Conservation (phyloP, 176 grass and related monocot species). For the Pontederia crassipes region DNA sequence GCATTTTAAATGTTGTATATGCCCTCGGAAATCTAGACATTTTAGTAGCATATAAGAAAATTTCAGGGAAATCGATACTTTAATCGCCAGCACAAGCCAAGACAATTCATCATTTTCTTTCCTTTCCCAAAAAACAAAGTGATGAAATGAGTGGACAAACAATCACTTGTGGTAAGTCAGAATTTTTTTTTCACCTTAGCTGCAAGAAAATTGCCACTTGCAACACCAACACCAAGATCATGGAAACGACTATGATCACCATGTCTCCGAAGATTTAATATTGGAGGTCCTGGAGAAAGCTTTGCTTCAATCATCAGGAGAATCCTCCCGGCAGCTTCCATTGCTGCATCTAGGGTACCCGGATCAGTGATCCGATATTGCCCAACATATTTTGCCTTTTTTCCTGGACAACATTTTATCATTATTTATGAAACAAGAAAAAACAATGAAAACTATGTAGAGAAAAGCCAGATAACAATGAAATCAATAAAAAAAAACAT, state of each 20-base stretch:
- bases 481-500: too few species aligned
- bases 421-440: slow-evolving; percentile 9
- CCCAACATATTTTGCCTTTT: slow-evolving; percentile 66
- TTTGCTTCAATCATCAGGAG: slow-evolving; percentile 85
- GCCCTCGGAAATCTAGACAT: too few species aligned
- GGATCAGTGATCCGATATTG: slow-evolving; percentile 83
- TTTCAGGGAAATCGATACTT: too few species aligned
- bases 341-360: slow-evolving; percentile 75
- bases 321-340: slow-evolving; percentile 81
- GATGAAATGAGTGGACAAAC: background rate
- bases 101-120: background rate
- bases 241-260: slow-evolving; percentile 85
- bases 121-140: background rate
- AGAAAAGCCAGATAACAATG: slow-evolving; percentile 2
- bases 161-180: background rate
- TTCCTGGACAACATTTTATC: slow-evolving; percentile 28
- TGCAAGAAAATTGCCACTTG: slow-evolving; percentile 91
- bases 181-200: slow-evolving; percentile 46
- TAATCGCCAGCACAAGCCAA: too few species aligned
- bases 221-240: slow-evolving; percentile 70
- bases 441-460: background rate
- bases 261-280: slow-evolving; percentile 84
- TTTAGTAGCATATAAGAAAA: too few species aligned
- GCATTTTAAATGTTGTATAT: too few species aligned
- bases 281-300: slow-evolving; percentile 88